Percentiles rank a stretch among this genome's conserved stretches.
Conservation (phyloP, 805 yeast species). For the Sugiyamaella lignohabitans region DNA sequence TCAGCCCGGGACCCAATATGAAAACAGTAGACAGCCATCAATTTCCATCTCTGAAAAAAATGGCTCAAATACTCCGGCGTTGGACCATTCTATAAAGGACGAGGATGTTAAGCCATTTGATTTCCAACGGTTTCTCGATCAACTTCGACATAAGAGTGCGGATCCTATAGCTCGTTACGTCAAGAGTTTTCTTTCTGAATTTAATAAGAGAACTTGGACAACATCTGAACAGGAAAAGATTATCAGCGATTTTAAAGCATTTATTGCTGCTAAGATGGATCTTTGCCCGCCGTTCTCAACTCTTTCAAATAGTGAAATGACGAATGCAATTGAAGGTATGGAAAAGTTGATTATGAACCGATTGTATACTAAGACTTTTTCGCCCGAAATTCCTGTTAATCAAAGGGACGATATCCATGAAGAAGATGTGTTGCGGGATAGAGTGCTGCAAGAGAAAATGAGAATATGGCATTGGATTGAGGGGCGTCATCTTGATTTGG, state of each 20-base stretch:
- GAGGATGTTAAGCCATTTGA: slow-evolving; percentile 47
- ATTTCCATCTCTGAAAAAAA: too few species aligned
- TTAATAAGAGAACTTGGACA: slow-evolving; percentile 62
- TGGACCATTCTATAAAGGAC: slow-evolving; percentile 4
- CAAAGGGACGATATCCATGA: slow-evolving; percentile 49
- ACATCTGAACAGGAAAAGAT: slow-evolving; percentile 73
- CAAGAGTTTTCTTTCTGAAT: slow-evolving; percentile 75
- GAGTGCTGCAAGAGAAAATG: slow-evolving; percentile 43
- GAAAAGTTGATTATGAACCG: slow-evolving; percentile 91
- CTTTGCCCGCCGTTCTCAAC: slow-evolving; percentile 67
- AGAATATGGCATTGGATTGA: slow-evolving; percentile 65
- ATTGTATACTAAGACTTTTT: slow-evolving; percentile 66
- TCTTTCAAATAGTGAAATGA: slow-evolving; percentile 52
- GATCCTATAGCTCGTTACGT: slow-evolving; percentile 85
- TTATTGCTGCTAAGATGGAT: slow-evolving; percentile 48
- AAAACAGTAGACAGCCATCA: too few species aligned
- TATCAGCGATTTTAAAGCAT: slow-evolving; percentile 66
- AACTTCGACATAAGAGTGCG: slow-evolving; percentile 66
- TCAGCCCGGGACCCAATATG: too few species aligned
- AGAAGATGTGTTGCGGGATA: slow-evolving; percentile 60
- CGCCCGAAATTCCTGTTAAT: slow-evolving; percentile 56
- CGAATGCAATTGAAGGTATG: slow-evolving; percentile 80
- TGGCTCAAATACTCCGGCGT: too few species aligned
- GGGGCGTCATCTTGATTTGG: slow-evolving; percentile 74
- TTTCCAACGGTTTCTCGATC: slow-evolving; percentile 70